Evolutionary conservation across 2,329 filamentous ascomycete genomes (phyloP), one percentile per base, ranked within the genome.

Genomic region (Trichoderma pleuroti): DNA sequence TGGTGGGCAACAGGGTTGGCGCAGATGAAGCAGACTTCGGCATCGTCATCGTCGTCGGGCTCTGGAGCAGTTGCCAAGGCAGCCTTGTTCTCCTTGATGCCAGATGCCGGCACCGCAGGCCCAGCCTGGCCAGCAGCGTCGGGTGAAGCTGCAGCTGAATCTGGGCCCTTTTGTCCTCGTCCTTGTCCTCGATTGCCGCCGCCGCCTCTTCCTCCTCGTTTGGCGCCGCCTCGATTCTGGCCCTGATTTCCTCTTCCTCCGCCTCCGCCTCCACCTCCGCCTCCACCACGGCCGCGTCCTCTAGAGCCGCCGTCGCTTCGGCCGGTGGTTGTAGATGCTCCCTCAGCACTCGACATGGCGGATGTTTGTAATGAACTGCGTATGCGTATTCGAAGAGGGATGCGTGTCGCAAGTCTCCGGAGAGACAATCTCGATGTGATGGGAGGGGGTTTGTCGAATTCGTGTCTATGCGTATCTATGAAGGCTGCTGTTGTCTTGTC

Each of bases 11-110:
- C 91, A 2, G 91, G 89, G 74, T 94, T 97, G 70, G 96, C 95
- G 82, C 96, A 99, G 78, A 99, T 99, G 82, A 98, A 98, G 87
- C 96, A 99, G 72, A 98, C 88, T 73, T 98, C 94, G 30, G 86
- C 91, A 70, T 94, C 92, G 32, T 87, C 87, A 61, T 87, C 87
- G 4, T 81, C 83, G 72, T 81, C 78, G 78, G 63, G 72, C 74
- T 12, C 76, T 76, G 76, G 72, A 10, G 76, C 74, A 66, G 75
- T 72, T 42, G 76, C 75, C 49, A 75, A 74, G 28, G 77, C 59
- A 39, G 75, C 80, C 74, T 71, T 78, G 76, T 71, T 82, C 77
- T 62, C 68, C 56, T 65, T 68, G 21, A 28, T 60, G 1, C 34
- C 70, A 14, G 49, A 3, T 49, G 42, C 42, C 42, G 42, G 42